These are phyloP conservation scores for Penicillium robsamsonii DNA, from an alignment of 495 filamentous ascomycete species.

Conservation along the genomic window DNA sequence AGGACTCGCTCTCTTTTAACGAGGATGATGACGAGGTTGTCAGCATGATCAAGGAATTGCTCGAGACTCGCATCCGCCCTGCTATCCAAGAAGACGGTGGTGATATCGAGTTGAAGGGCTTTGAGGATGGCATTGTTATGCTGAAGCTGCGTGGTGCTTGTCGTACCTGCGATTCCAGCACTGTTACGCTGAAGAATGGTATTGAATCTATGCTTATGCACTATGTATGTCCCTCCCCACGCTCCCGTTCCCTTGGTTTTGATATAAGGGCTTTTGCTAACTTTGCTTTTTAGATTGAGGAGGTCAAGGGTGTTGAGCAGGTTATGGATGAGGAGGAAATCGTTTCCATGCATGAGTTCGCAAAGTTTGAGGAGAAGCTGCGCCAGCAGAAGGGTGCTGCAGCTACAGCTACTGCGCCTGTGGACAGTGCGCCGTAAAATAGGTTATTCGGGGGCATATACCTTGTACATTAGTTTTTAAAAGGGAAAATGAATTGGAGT, in stretches of 20 bases:
- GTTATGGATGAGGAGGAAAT: slow-evolving; percentile 91
- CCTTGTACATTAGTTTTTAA: slow-evolving; percentile 5
- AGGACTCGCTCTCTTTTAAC: slow-evolving; percentile 71
- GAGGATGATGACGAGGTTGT: slow-evolving; percentile 91
- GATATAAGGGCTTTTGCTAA: slow-evolving; percentile 23
- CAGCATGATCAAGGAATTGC: slow-evolving; percentile 96
- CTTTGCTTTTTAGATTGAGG: slow-evolving; percentile 68
- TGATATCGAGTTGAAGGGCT: slow-evolving; percentile 91
- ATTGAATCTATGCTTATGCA: slow-evolving; percentile 98
- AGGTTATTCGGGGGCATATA: neutral
- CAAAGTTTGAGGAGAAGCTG: slow-evolving; percentile 94
- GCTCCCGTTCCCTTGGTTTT: neutral
- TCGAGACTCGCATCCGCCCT: slow-evolving; percentile 91
- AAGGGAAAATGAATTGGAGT: slow-evolving; percentile 5
- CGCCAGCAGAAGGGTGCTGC: slow-evolving; percentile 66
- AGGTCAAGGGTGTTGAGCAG: slow-evolving; percentile 90
- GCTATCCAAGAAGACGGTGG: slow-evolving; percentile 97
- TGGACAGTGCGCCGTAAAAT: slow-evolving; percentile 56
- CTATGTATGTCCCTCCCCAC: slow-evolving; percentile 50
- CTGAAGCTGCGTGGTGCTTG: slow-evolving; percentile 91
- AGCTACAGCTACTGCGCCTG: slow-evolving; percentile 55
- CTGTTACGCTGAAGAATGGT: slow-evolving; percentile 90
- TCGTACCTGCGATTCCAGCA: slow-evolving; percentile 92
- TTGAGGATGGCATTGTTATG: slow-evolving; percentile 78
- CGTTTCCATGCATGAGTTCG: slow-evolving; percentile 85